Evolutionary conservation across 2,329 filamentous ascomycete genomes (phyloP).

Genomic region (Pyrenochaeta sp.): DNA sequence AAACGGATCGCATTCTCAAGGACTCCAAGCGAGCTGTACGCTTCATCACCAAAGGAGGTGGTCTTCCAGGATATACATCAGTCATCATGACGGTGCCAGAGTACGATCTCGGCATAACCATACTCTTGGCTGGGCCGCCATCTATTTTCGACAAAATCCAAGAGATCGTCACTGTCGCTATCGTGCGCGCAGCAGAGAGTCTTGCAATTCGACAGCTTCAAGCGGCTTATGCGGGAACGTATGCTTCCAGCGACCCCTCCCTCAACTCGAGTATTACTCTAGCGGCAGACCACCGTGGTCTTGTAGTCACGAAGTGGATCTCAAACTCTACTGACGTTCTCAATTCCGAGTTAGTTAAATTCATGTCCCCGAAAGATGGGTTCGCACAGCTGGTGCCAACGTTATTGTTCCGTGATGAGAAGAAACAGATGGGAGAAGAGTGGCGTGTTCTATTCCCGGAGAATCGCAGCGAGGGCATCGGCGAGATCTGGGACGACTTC

Average conservation of each 20-base stretch:
- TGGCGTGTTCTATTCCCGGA: slow-evolving; percentile 39
- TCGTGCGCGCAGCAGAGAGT: slow-evolving; percentile 46
- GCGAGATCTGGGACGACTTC: slow-evolving; percentile 45
- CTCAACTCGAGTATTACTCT: slow-evolving; percentile 40
- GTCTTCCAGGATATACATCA: slow-evolving; percentile 52
- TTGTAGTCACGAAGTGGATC: slow-evolving; percentile 36
- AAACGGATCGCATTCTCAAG: slow-evolving; percentile 49
- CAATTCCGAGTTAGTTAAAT: slow-evolving; percentile 3
- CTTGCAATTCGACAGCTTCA: slow-evolving; percentile 35
- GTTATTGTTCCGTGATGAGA: slow-evolving; percentile 33
- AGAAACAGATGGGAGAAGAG: slow-evolving; percentile 39
- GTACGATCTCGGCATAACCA: slow-evolving; percentile 53
- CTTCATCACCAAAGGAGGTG: slow-evolving; percentile 56
- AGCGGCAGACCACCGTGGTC: slow-evolving; percentile 34
- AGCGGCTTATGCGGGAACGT: slow-evolving; percentile 38
- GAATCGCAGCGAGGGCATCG: slow-evolving; percentile 16
- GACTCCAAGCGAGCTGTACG: slow-evolving; percentile 49
- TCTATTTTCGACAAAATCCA: slow-evolving; percentile 30
- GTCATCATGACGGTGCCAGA: slow-evolving; percentile 52
- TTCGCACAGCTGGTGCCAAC: slow-evolving; percentile 39
- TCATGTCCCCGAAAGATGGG: slow-evolving; percentile 6
- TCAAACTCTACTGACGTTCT: slow-evolving; percentile 41
- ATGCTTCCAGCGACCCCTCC: slow-evolving; percentile 17
- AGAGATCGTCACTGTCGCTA: slow-evolving; percentile 35
- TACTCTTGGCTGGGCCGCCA: slow-evolving; percentile 45